Base-by-base conservation (phyloP, 805 yeast genomes). In the Wickerhamiella vanderwaltii region DNA sequence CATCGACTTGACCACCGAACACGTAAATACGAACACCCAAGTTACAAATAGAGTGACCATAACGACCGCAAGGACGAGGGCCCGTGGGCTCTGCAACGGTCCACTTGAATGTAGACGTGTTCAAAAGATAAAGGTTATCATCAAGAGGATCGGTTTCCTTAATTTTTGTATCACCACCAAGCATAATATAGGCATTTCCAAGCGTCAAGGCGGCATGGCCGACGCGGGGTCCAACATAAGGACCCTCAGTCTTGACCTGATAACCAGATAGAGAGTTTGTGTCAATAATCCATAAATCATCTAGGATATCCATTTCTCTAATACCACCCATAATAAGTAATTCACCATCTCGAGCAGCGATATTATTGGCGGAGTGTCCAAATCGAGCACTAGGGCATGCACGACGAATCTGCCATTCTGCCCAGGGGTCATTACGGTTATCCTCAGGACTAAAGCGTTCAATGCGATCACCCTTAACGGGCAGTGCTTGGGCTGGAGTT, bases 1-100 rank as follows among this genome's bases (percentile, higher is more conserved):
- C 83, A 58, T 86, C 91, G 48, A 87, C 71, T 60, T 88, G 96
- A 44, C 99, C 99, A 44, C 98, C 99, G 63, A 85, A 91, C 4
- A 91, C 68, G 59, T 78, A 91, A 36, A 91, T 66, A 41, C 67
- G 68, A 13, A 72, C 67, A 29, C 73, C 70, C 13, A 77, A 71
- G 41, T 86, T 75, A 20, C 84, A 88, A 43, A 91, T 72, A 36
- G 93, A 77, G 60, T 88, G 96, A 11, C 99, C 98, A 59, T 91
- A 91, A 47, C 99, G 71, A 1, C 97, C 98, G 26, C 75, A 64
- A 0, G 98, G 98, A 54, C 83, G 77, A 17, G 68, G 68, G 1
- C 88, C 88, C 9, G 65, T 62, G 0, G 86, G 84, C 47, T 73
- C 71, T 48, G 95, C 84, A 9, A 77, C 71, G 0, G 87, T 78